Evolutionary conservation across 164 flowering plant species (phyloP).

Genomic region (Annona squamosa): DNA sequence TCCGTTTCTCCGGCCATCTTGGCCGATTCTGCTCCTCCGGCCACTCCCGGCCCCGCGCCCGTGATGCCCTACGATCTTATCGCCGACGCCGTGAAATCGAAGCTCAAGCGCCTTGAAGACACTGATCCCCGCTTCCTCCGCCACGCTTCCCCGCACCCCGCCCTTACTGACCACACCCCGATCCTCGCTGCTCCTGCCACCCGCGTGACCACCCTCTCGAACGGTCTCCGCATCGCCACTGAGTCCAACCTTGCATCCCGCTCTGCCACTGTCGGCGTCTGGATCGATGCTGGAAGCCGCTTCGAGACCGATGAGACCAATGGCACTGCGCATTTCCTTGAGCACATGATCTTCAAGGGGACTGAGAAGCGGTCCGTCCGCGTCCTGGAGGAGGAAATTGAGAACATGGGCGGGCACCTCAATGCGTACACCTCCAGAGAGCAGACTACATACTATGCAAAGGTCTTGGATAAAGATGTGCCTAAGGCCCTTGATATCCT

Average conservation of each 20-base stretch:
- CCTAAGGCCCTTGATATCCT: conserved; percentile 32
- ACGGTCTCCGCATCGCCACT: conserved; percentile 45
- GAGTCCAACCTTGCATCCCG: conserved; percentile 33
- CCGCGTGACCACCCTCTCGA: conserved; percentile 40
- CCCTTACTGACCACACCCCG: conserved; percentile 24
- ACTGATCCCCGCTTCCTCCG: conserved; percentile 40
- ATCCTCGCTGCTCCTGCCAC: conserved; percentile 41
- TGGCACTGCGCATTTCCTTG: conserved; percentile 49
- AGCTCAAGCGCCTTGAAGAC: conserved; percentile 29
- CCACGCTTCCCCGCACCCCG: conserved; percentile 34
- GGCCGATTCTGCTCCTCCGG: conserved; percentile 1
- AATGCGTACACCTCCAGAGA: conserved; percentile 50
- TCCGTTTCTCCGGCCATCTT: conserved; percentile 16
- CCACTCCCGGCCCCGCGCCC: conserved; percentile 19
- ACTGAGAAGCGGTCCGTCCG: conserved; percentile 35
- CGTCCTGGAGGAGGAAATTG: conserved; percentile 42
- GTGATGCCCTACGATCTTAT: conserved; percentile 36
- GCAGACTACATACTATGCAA: conserved; percentile 47
- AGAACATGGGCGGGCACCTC: conserved; percentile 52
- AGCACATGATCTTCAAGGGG: conserved; percentile 51
- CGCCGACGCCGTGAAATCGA: conserved; percentile 26
- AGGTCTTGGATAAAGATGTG: conserved; percentile 30
- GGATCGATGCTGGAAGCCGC: conserved; percentile 50
- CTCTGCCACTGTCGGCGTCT: conserved; percentile 50
- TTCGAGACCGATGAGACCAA: conserved; percentile 47